A percentile compares a stretch with the other conserved stretches of the same genome.
phyloP scores from a whole-genome alignment of 768 basidiomycete genomes.

The Rhizopogon sp. region DNA sequence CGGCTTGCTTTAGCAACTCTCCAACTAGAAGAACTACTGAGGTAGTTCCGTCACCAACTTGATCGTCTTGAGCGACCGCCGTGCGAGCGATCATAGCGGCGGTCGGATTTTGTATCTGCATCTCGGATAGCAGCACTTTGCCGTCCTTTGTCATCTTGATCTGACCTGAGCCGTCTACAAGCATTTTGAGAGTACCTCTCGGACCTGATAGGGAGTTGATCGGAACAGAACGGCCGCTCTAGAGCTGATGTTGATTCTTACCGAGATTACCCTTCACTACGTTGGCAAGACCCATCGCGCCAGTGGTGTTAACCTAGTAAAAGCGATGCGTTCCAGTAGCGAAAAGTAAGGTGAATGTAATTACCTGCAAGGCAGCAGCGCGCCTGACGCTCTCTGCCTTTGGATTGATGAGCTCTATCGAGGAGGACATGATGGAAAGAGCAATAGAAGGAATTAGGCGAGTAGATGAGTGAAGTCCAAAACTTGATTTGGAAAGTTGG shows the following conservation, averaged over 20 bases:
- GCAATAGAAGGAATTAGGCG: slow-evolving; percentile 3
- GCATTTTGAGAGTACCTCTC: slow-evolving; percentile 97
- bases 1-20: slow-evolving; percentile 93
- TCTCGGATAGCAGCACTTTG: slow-evolving; percentile 96
- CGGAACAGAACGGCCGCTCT: slow-evolving; percentile 9
- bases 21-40: slow-evolving; percentile 95
- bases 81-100: slow-evolving; percentile 99
- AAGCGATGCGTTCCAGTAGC: slow-evolving; percentile 17
- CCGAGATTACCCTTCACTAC: slow-evolving; percentile 98
- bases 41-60: slow-evolving; percentile 98
- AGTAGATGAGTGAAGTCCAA: not conserved
- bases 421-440: slow-evolving; percentile 51
- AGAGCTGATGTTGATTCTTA: slow-evolving; percentile 33
- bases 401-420: slow-evolving; percentile 94
- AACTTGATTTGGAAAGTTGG: not conserved
- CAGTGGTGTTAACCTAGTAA: slow-evolving; percentile 80
- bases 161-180: slow-evolving; percentile 96
- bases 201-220: slow-evolving; percentile 58
- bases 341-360: slow-evolving; percentile 10
- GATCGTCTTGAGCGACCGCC: slow-evolving; percentile 97
- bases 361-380: slow-evolving; percentile 87
- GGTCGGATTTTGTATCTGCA: slow-evolving; percentile 99
- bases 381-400: slow-evolving; percentile 92
- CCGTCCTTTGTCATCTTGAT: slow-evolving; percentile 99
- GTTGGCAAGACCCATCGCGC: slow-evolving; percentile 94